These are phyloP conservation scores for Allantophomopsis lycopodina DNA, from an alignment of 2,329 filamentous ascomycete species.

Conservation along the genomic window DNA sequence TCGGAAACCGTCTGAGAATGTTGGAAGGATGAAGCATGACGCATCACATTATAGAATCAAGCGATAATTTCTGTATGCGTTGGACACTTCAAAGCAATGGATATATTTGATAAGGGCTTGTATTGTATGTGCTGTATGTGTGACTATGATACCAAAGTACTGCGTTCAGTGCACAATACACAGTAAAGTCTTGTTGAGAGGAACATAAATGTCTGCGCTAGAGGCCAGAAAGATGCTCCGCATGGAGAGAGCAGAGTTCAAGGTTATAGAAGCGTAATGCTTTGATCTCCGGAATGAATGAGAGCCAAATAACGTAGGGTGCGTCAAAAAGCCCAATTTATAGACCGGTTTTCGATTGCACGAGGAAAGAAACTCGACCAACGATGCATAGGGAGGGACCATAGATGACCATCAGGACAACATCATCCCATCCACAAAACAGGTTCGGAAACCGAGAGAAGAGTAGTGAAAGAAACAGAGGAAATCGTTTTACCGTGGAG, in stretches of 20 bases:
- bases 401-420: neutral
- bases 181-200: too few species aligned
- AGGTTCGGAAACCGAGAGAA: neutral
- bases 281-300: slow-evolving; percentile 26
- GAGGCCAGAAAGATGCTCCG: slow-evolving; percentile 12
- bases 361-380: too few species aligned
- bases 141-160: too few species aligned
- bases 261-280: slow-evolving; percentile 10
- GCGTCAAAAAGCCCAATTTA: slow-evolving; percentile 25
- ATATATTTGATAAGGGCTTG: too few species aligned
- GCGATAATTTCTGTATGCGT: too few species aligned
- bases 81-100: neutral
- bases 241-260: slow-evolving; percentile 5
- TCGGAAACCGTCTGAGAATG: too few species aligned
- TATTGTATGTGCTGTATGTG: too few species aligned
- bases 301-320: slow-evolving; percentile 25
- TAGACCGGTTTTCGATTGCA: slow-evolving; percentile 14
- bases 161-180: too few species aligned
- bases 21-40: too few species aligned
- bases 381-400: too few species aligned
- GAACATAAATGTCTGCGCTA: slow-evolving; percentile 9
- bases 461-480: neutral
- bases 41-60: too few species aligned
- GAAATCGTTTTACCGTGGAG: neutral
- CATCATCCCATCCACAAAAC: neutral